These are phyloP conservation scores for Aspergillus awamori DNA, from an alignment of 2,329 filamentous ascomycete genomes.

Conservation along the genomic window DNA sequence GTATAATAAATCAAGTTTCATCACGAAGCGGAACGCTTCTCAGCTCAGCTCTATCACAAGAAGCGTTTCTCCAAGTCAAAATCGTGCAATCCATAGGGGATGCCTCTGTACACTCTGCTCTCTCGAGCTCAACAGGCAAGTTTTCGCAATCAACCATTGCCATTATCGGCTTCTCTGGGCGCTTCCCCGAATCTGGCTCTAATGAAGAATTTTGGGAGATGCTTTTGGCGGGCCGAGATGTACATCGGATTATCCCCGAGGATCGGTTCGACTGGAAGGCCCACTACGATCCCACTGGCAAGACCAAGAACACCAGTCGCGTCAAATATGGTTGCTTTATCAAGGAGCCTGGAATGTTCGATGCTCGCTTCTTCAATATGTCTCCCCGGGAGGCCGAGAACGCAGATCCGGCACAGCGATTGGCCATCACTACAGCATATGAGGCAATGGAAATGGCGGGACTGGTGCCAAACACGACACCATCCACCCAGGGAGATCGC, in stretches of 20 bases:
- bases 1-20: not conserved
- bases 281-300: slow-evolving; percentile 72
- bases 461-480: slow-evolving; percentile 71
- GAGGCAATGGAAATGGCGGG: slow-evolving; percentile 82
- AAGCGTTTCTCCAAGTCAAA: not conserved
- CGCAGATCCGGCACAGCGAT: slow-evolving; percentile 78
- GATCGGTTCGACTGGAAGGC: slow-evolving; percentile 72
- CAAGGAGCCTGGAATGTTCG: slow-evolving; percentile 74
- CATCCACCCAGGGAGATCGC: slow-evolving; percentile 64
- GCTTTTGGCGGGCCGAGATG: slow-evolving; percentile 72
- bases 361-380: slow-evolving; percentile 86
- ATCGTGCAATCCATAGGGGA: not conserved
- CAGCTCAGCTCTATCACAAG: not conserved
- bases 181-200: slow-evolving; percentile 72
- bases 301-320: slow-evolving; percentile 74
- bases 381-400: slow-evolving; percentile 77
- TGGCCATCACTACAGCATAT: slow-evolving; percentile 75
- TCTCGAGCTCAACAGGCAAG: slow-evolving; percentile 1
- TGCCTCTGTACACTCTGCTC: not conserved
- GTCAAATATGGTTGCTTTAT: slow-evolving; percentile 76
- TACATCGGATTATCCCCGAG: slow-evolving; percentile 61
- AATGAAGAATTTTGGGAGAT: slow-evolving; percentile 75
- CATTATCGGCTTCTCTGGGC: slow-evolving; percentile 79
- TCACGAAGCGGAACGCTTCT: not conserved
- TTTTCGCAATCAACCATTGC: slow-evolving; percentile 65